Conservation (phyloP, 2,329 filamentous ascomycete genomes). For the Colletotrichum abscissum region DNA sequence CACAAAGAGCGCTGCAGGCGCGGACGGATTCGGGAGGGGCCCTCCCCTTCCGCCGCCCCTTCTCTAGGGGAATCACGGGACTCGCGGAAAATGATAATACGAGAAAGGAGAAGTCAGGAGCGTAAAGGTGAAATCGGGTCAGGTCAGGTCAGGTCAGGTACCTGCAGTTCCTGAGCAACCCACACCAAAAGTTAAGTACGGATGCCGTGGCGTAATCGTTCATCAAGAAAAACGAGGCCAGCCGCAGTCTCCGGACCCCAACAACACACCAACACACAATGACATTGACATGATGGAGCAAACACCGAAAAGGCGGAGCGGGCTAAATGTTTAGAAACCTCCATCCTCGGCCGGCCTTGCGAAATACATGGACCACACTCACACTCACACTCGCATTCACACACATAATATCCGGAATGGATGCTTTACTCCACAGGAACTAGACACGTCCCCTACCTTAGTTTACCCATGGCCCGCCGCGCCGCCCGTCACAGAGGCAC, state of each 20-base stretch:
- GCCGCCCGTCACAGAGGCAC: background rate
- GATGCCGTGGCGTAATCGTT: slow-evolving; percentile 14
- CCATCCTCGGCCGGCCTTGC: background rate
- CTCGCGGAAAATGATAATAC: slow-evolving; percentile 1
- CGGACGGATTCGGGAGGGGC: background rate
- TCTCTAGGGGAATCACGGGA: background rate
- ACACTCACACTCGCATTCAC: too few species aligned
- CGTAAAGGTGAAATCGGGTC: background rate
- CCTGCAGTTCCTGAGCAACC: background rate
- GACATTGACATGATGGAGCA: background rate
- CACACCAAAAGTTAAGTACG: background rate
- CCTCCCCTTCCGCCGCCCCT: too few species aligned
- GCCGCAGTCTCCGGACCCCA: background rate
- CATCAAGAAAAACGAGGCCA: background rate
- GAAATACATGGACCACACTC: too few species aligned
- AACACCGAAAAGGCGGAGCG: background rate
- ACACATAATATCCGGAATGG: background rate
- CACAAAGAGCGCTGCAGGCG: slow-evolving; percentile 12
- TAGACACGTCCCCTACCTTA: slow-evolving; percentile 2
- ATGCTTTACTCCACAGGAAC: background rate
- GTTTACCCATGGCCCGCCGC: background rate
- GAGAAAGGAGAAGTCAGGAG: slow-evolving; percentile 17
- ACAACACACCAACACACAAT: too few species aligned
- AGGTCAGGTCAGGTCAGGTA: background rate
- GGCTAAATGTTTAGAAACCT: background rate